Percentiles rank a stretch among this genome's conserved stretches.
phyloP scores from a whole-genome alignment of 257 asterid species.

The Paraleonurus japonicus region DNA sequence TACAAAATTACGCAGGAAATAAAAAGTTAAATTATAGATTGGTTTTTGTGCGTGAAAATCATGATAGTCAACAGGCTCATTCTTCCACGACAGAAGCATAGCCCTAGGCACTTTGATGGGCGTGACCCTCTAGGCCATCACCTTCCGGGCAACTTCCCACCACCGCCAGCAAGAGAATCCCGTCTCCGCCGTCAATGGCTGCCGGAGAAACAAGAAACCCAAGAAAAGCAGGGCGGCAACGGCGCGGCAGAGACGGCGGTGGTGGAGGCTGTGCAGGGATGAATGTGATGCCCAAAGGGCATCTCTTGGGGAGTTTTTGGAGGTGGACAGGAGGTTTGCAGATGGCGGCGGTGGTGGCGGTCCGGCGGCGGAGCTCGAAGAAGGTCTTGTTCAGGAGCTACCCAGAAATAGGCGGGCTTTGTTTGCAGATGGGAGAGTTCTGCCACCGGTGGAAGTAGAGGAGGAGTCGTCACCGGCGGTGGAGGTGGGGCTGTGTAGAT shows the following conservation, averaged over 20 bases:
- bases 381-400: conserved; percentile 51
- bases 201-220: conserved; percentile 45
- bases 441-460: conserved; percentile 63
- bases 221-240: conserved; percentile 48
- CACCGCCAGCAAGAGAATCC: conserved; percentile 44
- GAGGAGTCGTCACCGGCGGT: conserved; percentile 45
- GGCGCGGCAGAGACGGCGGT: conserved; percentile 60
- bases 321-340: conserved; percentile 83
- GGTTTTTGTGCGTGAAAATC: neutral
- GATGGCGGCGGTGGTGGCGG: conserved; percentile 46
- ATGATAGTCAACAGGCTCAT: conserved; percentile 88
- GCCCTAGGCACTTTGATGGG: conserved; percentile 90
- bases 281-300: conserved; percentile 61
- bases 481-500: conserved; percentile 52
- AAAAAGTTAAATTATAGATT: neutral
- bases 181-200: conserved; percentile 30
- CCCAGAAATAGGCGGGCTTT: conserved; percentile 59
- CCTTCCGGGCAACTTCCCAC: conserved; percentile 71
- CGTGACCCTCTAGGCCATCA: conserved; percentile 67
- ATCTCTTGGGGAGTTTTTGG: conserved; percentile 80
- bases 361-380: conserved; percentile 67
- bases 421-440: conserved; percentile 84
- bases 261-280: conserved; percentile 90
- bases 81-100: conserved; percentile 93
- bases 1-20: neutral